Evolutionary conservation across 2,329 filamentous ascomycete genomes (phyloP), one percentile per base, ranked within the genome.

Genomic region (Diaporthe vaccinii): DNA sequence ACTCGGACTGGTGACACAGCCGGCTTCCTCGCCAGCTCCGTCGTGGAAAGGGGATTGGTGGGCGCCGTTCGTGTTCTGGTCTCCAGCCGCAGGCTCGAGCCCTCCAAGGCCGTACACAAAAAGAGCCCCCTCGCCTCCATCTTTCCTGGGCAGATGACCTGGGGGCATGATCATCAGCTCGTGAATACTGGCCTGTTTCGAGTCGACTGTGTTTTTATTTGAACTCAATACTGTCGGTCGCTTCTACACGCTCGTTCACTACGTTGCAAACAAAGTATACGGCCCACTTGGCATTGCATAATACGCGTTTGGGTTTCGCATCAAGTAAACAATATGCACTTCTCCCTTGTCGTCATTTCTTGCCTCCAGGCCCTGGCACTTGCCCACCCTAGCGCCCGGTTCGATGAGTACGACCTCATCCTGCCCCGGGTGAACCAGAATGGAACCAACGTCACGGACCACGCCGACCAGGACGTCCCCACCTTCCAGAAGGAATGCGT

Each of bases 401-500:
- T 31, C 70, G 55, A 41, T 34, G 51, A 58, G 59, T 34, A 57
- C 41, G 41, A 59, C 53, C 59, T 51, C 41, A 36, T 68, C 28
- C 31, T 49, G 31, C 59, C 36, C 51, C 68, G 74, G 73, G 74
- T 55, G 17, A 74, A 74, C 74, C 73, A 41, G 41, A 72, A 72
- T 39, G 67, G 59, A 12, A 72, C 59, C n/a, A 49, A 65, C 25
- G 36, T 39, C 69, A 51, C 57, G 36, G 57, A 73, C 67, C 44
- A 57, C 72, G 67, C 51, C 51, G 65, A 62, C 72, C 68, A 57
- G 72, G 67, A 73, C 51, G 68, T 72, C 61, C 76, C 76, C 44
- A 75, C 72, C 69, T 79, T 79, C 73, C 71, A 73, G 68, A 55
- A 73, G 39, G 49, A 70, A 0, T 79, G 78, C 44, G 73, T 46